phyloP scores from a whole-genome alignment of 2,329 filamentous ascomycete genomes.

The Fusarium solani-melongenae region DNA sequence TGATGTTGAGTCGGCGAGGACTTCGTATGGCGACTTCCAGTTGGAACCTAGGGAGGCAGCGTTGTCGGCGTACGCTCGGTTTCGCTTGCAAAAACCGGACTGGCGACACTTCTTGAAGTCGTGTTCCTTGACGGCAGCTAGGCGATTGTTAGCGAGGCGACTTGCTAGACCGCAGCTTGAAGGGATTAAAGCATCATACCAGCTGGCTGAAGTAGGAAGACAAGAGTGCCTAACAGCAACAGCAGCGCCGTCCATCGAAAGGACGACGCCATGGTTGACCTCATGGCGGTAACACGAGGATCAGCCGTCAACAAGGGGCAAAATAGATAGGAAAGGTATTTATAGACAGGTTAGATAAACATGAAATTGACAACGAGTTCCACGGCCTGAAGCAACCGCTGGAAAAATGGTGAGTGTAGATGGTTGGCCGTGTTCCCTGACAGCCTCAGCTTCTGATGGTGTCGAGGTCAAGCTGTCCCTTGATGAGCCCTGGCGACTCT shows the following conservation, averaged over 20 bases:
- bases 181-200: constrained; percentile 59
- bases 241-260: constrained; percentile 73
- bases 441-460: constrained; percentile 39
- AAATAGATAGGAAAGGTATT: constrained; percentile 4
- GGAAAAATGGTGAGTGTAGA: constrained; percentile 9
- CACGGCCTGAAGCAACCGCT: constrained; percentile 13
- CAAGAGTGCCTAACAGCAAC: constrained; percentile 67
- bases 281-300: constrained; percentile 56
- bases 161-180: not conserved
- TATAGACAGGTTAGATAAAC: constrained; percentile 3
- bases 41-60: constrained; percentile 71
- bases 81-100: constrained; percentile 96
- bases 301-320: constrained; percentile 11
- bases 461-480: constrained; percentile 47
- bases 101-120: constrained; percentile 98
- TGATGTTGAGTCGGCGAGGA: constrained; percentile 76
- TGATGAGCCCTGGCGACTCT: constrained; percentile 20
- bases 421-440: constrained; percentile 24
- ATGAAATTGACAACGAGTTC: constrained; percentile 5
- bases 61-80: constrained; percentile 87
- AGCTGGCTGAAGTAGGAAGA: constrained; percentile 71
- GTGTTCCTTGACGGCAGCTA: constrained; percentile 90
- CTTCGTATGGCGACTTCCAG: constrained; percentile 84
- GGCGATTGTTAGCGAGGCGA: constrained; percentile 29
- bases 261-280: constrained; percentile 62